Evolutionary conservation across 2,329 filamentous ascomycete genomes (phyloP), one percentile per base, ranked within the genome.

Genomic region (Fusarium metavorans): DNA sequence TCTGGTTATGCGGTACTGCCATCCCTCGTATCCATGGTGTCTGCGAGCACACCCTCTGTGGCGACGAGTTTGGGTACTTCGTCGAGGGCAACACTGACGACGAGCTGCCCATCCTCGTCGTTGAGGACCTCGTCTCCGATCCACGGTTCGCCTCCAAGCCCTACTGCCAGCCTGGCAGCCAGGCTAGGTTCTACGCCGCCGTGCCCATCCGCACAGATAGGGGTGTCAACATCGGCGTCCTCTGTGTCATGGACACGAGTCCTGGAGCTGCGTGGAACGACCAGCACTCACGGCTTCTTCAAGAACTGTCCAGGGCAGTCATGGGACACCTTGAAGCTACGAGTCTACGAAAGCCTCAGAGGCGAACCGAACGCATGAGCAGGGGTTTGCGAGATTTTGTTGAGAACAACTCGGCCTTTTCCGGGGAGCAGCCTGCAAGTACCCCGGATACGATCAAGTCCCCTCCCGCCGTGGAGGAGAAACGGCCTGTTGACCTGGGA

Each of bases 141-240:
- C 60, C 77, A 3, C 78, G 80, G 1, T 84, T 83, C 50, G 66
- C 70, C 7, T 35, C 64, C 20, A 76, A 77, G 6, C 65, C 77
- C 0, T 81, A 77, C 18, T 78, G 79, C 13, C 72, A 64, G 10
- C 63, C 67, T 0, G 76, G 79, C 30, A 74, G 76, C 0, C 67
- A 69, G 2, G 75, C 78, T 18, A 75, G 79, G 2, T 86, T 86
- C 64, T 87, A 85, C 50, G 84, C 84, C 0, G 84, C 80, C 0
- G 82, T 85, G 0, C 85, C 85, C 3, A 84, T 87, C 14, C 81
- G 83, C 0, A 83, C 83, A 0, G 80, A 74, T 0, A 73, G 79
- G 5, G 84, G 84, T 20, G 82, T 86, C 66, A 84, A 85, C 59
- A 86, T 87, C 5, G 85, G 85, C 4, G 81, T 83, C 0, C 82